phyloP scores from a whole-genome alignment of 2,329 filamentous ascomycete species.

The Fusarium acutatum region DNA sequence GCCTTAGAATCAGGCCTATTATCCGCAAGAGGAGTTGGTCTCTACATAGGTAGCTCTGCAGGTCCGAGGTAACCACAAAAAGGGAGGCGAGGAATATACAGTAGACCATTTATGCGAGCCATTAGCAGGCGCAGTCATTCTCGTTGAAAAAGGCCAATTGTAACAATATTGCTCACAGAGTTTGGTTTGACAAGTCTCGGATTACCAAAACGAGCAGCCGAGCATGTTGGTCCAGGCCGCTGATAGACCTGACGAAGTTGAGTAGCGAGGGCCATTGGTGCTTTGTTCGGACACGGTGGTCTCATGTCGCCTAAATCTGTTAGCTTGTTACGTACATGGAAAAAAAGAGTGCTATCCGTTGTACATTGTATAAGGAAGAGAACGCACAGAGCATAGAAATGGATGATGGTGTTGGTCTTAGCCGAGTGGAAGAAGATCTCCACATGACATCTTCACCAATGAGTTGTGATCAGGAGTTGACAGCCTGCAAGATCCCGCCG shows the following conservation, averaged over 20 bases:
- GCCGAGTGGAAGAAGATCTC: neutral
- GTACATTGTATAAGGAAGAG: neutral
- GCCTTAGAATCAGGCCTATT: neutral
- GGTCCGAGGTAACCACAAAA: constrained; percentile 26
- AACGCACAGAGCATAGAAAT: neutral
- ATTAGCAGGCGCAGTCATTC: constrained; percentile 5
- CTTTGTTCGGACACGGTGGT: constrained; percentile 5
- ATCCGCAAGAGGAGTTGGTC: constrained; percentile 20
- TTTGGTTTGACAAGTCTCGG: constrained; percentile 5
- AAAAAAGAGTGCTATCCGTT: neutral
- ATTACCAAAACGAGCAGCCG: neutral
- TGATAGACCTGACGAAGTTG: constrained; percentile 11
- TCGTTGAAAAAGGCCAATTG: neutral
- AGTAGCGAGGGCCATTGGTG: neutral
- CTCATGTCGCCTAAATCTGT: neutral
- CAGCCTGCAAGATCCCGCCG: constrained; percentile 6
- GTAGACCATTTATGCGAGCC: constrained; percentile 28
- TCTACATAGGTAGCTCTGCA: constrained; percentile 15
- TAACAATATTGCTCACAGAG: neutral
- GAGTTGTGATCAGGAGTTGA: neutral
- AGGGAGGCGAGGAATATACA: constrained; percentile 3
- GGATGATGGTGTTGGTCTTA: neutral
- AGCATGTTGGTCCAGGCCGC: neutral
- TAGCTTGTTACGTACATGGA: neutral
- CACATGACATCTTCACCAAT: neutral